Base-by-base conservation (phyloP, 495 filamentous ascomycete species). In the Aspergillus coremiiformis region DNA sequence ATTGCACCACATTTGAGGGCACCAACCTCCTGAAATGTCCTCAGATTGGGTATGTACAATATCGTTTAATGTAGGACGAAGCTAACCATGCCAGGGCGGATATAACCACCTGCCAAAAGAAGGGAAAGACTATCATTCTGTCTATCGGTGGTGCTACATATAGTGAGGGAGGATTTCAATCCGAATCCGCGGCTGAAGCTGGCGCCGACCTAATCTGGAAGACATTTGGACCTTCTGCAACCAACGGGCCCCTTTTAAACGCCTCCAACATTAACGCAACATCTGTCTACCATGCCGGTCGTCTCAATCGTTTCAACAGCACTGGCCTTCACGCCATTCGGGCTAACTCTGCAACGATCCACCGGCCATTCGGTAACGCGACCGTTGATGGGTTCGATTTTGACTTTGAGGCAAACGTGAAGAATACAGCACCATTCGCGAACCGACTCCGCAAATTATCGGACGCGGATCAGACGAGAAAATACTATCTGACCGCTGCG, bases 331-430 rank as follows among this genome's bases (percentile, higher is more conserved):
- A 41, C 11, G 19, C 14, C 8, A 17, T 12, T 21, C 8, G 17
- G 15, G 37, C 37, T 19, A 1, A 57, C 61, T 12, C 26, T 47
- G 29, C 24, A 57, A 55, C 60, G 4, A 65, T 56, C 5, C 70
- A 74, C 42, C 78, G 84, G 30, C 86, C 86, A 4, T 87, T 90
- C 53, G 83, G 82, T 17, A 59, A 76, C 14, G 77, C 81, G 21
- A 68, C 76, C 24, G 61, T 89, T 37, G 85, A 90, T 58, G 86
- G 86, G 3, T 89, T 89, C 59, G 86, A 90, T 57, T 78, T 86
- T 50, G 83, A 86, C 63, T 78, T 84, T 33, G 83, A 86, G 57
- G 67, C 70, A 47, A 57, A 65, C 55, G 57, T 70, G 44, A 39
- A 62, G 54, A 53, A 80, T 68, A 80, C 79, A 68, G 76, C 66